These are phyloP conservation scores for Naganishia kalamii DNA, from an alignment of 768 basidiomycete genomes.

Conservation along the genomic window DNA sequence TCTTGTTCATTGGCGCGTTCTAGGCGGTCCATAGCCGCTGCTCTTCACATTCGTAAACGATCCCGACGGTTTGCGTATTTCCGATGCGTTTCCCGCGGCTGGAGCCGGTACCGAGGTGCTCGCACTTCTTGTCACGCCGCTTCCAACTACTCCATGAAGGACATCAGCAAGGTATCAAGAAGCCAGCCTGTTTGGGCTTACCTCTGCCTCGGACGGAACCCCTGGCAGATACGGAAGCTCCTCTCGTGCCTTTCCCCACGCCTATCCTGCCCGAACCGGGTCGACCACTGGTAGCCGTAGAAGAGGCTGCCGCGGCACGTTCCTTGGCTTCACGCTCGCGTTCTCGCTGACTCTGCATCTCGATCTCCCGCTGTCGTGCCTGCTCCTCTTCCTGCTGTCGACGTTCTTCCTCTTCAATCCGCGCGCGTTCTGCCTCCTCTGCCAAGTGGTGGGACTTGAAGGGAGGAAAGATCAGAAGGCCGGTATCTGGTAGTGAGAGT, in stretches of 20 bases:
- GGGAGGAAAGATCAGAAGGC: background rate
- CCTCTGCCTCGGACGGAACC: constrained; percentile 3
- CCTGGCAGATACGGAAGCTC: background rate
- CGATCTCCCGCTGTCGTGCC: background rate
- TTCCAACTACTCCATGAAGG: background rate
- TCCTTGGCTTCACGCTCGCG: constrained; percentile 3
- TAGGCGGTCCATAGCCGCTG: constrained; percentile 5
- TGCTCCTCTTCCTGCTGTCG: background rate
- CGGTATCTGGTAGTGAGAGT: background rate
- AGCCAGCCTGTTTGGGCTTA: background rate
- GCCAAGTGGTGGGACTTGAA: background rate
- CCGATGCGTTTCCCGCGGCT: background rate
- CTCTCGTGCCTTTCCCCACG: background rate
- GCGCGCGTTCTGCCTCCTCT: constrained; percentile 1
- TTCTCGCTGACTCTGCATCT: background rate
- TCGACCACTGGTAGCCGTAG: background rate
- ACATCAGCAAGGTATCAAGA: background rate
- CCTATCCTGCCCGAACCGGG: background rate
- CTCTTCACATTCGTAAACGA: background rate
- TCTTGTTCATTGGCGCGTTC: background rate
- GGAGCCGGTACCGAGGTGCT: background rate
- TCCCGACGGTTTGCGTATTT: constrained; percentile 4
- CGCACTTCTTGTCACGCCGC: background rate
- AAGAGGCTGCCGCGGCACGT: background rate
- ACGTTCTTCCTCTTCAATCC: background rate